phyloP scores from a whole-genome alignment of 108 stramenopile species.

The Schizochytrium sp. region DNA sequence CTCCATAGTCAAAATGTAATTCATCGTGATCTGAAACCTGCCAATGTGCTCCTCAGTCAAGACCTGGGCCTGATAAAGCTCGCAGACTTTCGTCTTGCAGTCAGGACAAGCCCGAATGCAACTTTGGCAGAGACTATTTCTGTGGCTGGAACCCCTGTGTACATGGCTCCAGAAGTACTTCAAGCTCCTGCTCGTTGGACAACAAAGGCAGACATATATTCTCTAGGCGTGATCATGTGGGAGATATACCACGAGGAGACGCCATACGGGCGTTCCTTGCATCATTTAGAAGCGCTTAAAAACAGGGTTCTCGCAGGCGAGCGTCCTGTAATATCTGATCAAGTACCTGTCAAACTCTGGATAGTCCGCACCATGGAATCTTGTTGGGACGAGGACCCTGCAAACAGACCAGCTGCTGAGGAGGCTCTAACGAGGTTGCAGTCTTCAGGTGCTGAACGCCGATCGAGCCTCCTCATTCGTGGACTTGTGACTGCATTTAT shows the following conservation, averaged over 20 bases:
- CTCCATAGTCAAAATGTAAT: too few species aligned
- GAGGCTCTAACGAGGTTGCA: neutral
- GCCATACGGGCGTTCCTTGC: neutral
- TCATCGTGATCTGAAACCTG: too few species aligned
- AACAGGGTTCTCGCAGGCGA: neutral
- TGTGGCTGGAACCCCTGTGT: too few species aligned
- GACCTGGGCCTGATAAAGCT: too few species aligned
- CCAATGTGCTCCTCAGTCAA: too few species aligned
- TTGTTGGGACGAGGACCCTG: conserved; percentile 1
- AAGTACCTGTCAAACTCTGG: neutral
- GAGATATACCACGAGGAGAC: neutral
- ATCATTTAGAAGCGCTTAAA: neutral
- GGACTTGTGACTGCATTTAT: neutral
- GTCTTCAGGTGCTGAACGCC: neutral
- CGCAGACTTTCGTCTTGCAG: too few species aligned
- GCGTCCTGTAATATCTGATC: neutral
- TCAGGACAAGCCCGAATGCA: too few species aligned
- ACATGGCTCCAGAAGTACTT: too few species aligned
- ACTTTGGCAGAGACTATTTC: too few species aligned
- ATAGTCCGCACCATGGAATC: neutral
- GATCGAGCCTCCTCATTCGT: neutral
- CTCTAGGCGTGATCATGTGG: neutral
- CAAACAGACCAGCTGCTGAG: neutral
- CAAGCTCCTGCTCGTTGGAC: too few species aligned
- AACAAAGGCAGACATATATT: too few species aligned